Evolutionary conservation across 2,329 filamentous ascomycete species (phyloP).

Genomic region (Hyphodiscus sp.): DNA sequence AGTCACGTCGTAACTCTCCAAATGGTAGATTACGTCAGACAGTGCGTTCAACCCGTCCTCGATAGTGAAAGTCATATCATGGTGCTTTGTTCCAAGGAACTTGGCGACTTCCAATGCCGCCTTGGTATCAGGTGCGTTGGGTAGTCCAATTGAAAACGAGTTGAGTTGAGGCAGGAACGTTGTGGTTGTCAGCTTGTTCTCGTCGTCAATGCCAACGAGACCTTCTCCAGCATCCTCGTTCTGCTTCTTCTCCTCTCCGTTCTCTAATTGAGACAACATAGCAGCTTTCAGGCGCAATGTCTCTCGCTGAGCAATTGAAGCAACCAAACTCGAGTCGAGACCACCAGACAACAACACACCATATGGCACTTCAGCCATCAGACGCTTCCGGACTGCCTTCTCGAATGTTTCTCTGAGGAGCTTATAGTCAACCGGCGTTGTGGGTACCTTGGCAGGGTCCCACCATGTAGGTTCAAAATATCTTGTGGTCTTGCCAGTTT

Average conservation of each 20-base stretch:
- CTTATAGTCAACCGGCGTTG: conserved; percentile 77
- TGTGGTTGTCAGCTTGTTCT: conserved; percentile 81
- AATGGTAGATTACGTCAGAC: conserved; percentile 95
- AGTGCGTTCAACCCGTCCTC: conserved; percentile 96
- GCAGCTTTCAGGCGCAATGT: conserved; percentile 69
- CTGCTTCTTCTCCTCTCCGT: conserved; percentile 38
- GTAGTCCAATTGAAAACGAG: conserved; percentile 97
- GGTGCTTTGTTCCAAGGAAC: conserved; percentile 95
- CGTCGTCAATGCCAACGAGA: conserved; percentile 89
- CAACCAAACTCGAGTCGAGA: conserved; percentile 90
- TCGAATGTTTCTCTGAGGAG: conserved; percentile 75
- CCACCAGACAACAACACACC: conserved; percentile 93
- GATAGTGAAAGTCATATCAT: conserved; percentile 96
- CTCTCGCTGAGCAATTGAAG: conserved; percentile 91
- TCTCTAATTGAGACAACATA: conserved; percentile 40
- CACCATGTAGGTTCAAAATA: conserved; percentile 95
- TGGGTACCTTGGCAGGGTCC: conserved; percentile 72
- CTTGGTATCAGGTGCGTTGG: conserved; percentile 84
- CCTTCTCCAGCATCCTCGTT: conserved; percentile 59
- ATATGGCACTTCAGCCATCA: conserved; percentile 99
- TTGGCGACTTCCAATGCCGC: conserved; percentile 90
- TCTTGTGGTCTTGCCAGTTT: conserved; percentile 73
- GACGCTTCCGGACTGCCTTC: conserved; percentile 85
- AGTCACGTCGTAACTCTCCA: conserved; percentile 96
- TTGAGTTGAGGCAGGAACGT: conserved; percentile 92